These are phyloP conservation scores for Beauveria pseudobassiana DNA, from an alignment of 2,329 filamentous ascomycete species.

Conservation along the genomic window DNA sequence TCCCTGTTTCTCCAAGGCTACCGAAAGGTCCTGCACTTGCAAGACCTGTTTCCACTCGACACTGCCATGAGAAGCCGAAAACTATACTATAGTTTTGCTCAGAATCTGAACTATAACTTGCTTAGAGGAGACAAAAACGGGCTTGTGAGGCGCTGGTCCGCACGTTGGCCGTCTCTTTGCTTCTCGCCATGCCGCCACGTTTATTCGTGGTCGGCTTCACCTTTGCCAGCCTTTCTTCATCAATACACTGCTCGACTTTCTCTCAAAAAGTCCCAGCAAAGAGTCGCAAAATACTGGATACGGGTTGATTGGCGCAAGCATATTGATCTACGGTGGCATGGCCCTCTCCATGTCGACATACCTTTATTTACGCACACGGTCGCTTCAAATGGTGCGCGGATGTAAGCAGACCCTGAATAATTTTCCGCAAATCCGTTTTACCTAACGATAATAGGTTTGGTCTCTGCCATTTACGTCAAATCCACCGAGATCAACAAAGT, in stretches of 20 bases:
- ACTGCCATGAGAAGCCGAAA: slow-evolving; percentile 16
- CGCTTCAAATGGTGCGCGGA: slow-evolving; percentile 23
- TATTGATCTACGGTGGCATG: slow-evolving; percentile 33
- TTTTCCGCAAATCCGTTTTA: too few relatives aligned
- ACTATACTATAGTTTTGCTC: neutral
- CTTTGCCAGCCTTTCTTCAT: slow-evolving; percentile 37
- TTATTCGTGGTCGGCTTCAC: slow-evolving; percentile 31
- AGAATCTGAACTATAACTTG: neutral
- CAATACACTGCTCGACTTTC: slow-evolving; percentile 24
- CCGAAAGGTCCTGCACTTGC: slow-evolving; percentile 17
- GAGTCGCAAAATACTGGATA: slow-evolving; percentile 24
- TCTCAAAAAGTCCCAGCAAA: slow-evolving; percentile 12
- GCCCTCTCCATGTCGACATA: slow-evolving; percentile 32
- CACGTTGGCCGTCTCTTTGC: slow-evolving; percentile 24
- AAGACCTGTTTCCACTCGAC: slow-evolving; percentile 29
- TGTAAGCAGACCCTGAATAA: too few relatives aligned
- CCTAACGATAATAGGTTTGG: too few relatives aligned
- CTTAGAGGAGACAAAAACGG: slow-evolving; percentile 9
- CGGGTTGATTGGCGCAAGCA: slow-evolving; percentile 34
- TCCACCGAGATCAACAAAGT: slow-evolving; percentile 8
- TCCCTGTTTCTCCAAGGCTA: slow-evolving; percentile 29
- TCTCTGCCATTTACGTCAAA: too few relatives aligned
- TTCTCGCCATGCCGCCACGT: slow-evolving; percentile 29
- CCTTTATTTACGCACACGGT: slow-evolving; percentile 30
- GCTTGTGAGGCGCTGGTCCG: slow-evolving; percentile 23